Conservation (phyloP, 306 rosid species). For the Cercis canadensis region DNA sequence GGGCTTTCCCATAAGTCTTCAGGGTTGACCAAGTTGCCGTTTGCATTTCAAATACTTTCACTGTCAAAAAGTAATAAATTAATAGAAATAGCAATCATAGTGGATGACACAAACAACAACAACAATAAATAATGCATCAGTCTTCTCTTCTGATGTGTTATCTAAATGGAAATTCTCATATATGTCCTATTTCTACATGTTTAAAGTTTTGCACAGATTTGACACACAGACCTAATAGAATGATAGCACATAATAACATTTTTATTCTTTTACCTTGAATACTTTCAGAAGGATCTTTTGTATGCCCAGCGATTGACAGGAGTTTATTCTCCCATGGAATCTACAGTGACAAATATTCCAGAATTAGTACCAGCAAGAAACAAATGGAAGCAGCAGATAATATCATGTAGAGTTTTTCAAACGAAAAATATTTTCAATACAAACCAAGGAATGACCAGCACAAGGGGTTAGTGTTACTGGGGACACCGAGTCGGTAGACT, state of each 20-base stretch:
- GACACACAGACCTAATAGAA: slow-evolving; percentile 33
- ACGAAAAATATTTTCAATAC: slow-evolving; percentile 38
- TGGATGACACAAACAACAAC: slow-evolving; percentile 1
- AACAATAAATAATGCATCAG: slow-evolving; percentile 21
- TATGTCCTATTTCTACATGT: slow-evolving; percentile 20
- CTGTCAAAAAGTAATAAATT: slow-evolving; percentile 51
- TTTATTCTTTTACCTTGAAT: slow-evolving; percentile 65
- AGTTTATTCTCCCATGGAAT: slow-evolving; percentile 87
- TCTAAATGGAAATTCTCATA: slow-evolving; percentile 8
- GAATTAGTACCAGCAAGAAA: slow-evolving; percentile 32
- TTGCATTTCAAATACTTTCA: slow-evolving; percentile 75
- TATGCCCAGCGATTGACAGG: slow-evolving; percentile 83
- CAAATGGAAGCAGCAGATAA: slow-evolving; percentile 24
- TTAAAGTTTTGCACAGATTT: slow-evolving; percentile 19
- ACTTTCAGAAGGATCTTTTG: slow-evolving; percentile 80
- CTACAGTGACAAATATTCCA: slow-evolving; percentile 49
- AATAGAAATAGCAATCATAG: slow-evolving; percentile 32
- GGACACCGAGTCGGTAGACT: slow-evolving; percentile 53
- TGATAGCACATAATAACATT: slow-evolving; percentile 7
- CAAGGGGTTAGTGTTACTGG: slow-evolving; percentile 63
- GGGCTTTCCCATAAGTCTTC: slow-evolving; percentile 88
- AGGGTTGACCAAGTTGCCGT: slow-evolving; percentile 75
- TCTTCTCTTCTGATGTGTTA: slow-evolving; percentile 1
- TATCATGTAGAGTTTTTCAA: slow-evolving; percentile 25
- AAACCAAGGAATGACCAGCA: slow-evolving; percentile 96